phyloP scores from a whole-genome alignment of 495 filamentous ascomycete species.

The Aspergillus cavernicola region DNA sequence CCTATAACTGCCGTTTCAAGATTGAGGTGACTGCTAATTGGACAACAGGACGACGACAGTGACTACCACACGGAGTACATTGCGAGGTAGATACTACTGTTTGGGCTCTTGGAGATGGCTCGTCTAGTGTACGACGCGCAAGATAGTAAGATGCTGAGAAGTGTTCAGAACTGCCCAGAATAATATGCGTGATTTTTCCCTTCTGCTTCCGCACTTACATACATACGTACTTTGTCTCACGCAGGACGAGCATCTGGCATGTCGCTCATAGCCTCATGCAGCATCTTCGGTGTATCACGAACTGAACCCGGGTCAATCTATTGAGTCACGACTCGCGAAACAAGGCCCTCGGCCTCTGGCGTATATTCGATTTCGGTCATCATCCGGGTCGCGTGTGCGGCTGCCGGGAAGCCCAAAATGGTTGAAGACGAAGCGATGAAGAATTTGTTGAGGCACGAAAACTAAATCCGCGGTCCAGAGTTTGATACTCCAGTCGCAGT shows the following conservation, averaged over 20 bases:
- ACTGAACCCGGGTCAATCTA: background rate
- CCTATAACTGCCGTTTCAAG: background rate
- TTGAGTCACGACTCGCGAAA: background rate
- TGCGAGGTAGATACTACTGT: too few species aligned
- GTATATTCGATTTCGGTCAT: background rate
- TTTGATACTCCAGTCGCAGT: slow-evolving; percentile 10
- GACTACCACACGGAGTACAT: too few species aligned
- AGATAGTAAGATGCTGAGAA: slow-evolving; percentile 2
- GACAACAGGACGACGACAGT: background rate
- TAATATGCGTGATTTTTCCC: slow-evolving; percentile 1
- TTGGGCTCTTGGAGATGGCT: background rate
- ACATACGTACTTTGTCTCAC: background rate
- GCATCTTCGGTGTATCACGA: background rate
- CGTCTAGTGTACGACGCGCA: background rate
- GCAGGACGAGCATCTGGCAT: background rate
- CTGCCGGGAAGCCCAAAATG: slow-evolving; percentile 14
- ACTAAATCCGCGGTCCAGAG: slow-evolving; percentile 8
- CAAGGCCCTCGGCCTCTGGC: background rate
- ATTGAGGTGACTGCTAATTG: too few species aligned
- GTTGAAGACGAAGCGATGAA: background rate
- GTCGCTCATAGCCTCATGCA: background rate
- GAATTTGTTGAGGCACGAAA: slow-evolving; percentile 4
- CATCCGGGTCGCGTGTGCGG: slow-evolving; percentile 9
- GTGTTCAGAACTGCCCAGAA: background rate
- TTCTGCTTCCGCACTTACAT: background rate